Percentiles rank a stretch among this genome's conserved stretches.
phyloP scores from a whole-genome alignment of 345 rosid genomes.

The Hevea brasiliensis region DNA sequence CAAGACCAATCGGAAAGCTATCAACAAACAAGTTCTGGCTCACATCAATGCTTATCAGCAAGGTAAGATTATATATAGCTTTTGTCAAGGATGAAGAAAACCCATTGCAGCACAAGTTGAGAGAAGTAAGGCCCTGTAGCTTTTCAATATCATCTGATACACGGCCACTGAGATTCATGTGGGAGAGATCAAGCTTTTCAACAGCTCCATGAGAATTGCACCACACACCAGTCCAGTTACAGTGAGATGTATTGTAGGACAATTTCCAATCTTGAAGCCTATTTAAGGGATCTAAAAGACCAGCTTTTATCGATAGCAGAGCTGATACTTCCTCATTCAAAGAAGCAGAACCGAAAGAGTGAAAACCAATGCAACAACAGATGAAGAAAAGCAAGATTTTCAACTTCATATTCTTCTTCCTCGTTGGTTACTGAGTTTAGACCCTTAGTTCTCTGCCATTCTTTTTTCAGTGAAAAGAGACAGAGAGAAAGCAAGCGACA shows the following conservation, averaged over 20 bases:
- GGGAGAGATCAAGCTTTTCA: slow-evolving; percentile 71
- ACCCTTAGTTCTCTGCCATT: slow-evolving; percentile 38
- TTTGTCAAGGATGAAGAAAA: slow-evolving; percentile 51
- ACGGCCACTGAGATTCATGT: slow-evolving; percentile 70
- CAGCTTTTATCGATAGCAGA: slow-evolving; percentile 55
- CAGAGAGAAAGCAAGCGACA: background rate
- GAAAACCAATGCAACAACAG: slow-evolving; percentile 42
- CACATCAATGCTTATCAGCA: slow-evolving; percentile 55
- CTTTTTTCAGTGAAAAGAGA: slow-evolving; percentile 6
- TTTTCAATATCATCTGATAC: slow-evolving; percentile 56
- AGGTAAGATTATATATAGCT: slow-evolving; percentile 47
- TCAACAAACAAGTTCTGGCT: slow-evolving; percentile 72
- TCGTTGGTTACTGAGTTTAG: slow-evolving; percentile 16
- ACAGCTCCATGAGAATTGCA: slow-evolving; percentile 67
- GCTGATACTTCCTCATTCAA: slow-evolving; percentile 46
- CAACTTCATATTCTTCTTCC: slow-evolving; percentile 34
- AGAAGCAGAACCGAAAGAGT: slow-evolving; percentile 40
- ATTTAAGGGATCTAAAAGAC: slow-evolving; percentile 60
- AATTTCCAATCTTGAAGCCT: slow-evolving; percentile 70
- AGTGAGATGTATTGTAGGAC: slow-evolving; percentile 42
- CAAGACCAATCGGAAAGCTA: slow-evolving; percentile 53
- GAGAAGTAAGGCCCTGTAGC: slow-evolving; percentile 51
- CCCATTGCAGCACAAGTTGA: slow-evolving; percentile 75
- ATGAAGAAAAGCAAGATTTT: slow-evolving; percentile 40
- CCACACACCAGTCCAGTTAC: slow-evolving; percentile 84